These are phyloP conservation scores for Curvularia sp. DNA, from an alignment of 2,329 filamentous ascomycete species.

Conservation along the genomic window DNA sequence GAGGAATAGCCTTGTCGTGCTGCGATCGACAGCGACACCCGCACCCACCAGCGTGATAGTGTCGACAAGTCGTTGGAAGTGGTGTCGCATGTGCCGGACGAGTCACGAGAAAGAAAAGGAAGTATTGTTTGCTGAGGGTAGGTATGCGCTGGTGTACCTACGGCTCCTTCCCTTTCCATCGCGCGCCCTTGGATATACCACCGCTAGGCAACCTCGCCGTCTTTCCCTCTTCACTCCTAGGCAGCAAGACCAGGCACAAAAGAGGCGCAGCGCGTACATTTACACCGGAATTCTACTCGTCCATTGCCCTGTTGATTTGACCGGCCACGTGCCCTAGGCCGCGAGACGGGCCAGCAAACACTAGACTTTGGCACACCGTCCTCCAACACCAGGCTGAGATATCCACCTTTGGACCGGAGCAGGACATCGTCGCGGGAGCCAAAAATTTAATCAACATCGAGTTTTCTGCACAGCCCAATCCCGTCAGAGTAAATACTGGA, in stretches of 20 bases:
- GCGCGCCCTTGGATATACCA: constrained; percentile 29
- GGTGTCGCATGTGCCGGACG: constrained; percentile 32
- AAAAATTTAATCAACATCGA: background rate
- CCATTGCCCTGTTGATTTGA: constrained; percentile 26
- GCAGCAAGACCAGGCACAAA: constrained; percentile 24
- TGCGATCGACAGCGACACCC: constrained; percentile 22
- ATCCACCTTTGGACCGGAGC: constrained; percentile 7
- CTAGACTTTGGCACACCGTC: constrained; percentile 25
- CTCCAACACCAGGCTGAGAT: constrained; percentile 28
- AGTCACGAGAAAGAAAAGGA: constrained; percentile 21
- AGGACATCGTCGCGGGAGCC: background rate
- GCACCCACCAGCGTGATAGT: constrained; percentile 13
- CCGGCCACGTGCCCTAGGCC: constrained; percentile 30
- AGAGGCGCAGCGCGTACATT: constrained; percentile 35
- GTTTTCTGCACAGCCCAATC: constrained; percentile 24
- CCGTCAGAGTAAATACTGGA: constrained; percentile 9
- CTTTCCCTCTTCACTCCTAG: constrained; percentile 19
- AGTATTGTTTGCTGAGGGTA: constrained; percentile 23
- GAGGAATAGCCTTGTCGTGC: constrained; percentile 33
- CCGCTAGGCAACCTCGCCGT: constrained; percentile 11
- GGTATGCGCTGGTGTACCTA: constrained; percentile 47
- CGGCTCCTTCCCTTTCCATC: constrained; percentile 34
- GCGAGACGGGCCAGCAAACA: constrained; percentile 25
- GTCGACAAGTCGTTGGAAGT: constrained; percentile 17
- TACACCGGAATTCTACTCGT: constrained; percentile 14